Conservation (phyloP, 441 rosid species). For the Macaranga tanarius region DNA sequence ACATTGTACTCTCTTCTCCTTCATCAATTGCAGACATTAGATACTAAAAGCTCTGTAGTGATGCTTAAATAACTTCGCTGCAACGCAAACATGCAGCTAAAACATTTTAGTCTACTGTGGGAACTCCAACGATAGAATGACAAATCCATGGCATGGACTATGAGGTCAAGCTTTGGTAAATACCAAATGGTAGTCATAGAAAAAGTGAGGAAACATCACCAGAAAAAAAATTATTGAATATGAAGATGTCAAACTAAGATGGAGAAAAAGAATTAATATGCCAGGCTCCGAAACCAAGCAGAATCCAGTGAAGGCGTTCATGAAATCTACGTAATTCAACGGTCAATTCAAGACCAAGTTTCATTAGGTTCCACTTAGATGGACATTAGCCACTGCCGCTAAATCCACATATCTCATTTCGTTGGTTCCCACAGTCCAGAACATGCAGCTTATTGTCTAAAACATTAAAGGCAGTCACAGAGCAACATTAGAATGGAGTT, state of each 20-base stretch:
- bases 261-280: too few species aligned
- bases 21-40: background rate
- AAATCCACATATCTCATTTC: background rate
- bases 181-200: too few species aligned
- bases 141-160: too few species aligned
- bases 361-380: background rate
- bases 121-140: too few species aligned
- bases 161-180: too few species aligned
- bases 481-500: background rate
- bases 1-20: background rate
- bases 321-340: background rate
- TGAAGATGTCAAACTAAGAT: background rate
- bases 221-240: background rate
- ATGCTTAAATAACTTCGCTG: too few species aligned
- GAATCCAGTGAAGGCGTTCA: background rate
- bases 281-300: background rate
- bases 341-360: background rate
- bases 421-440: background rate
- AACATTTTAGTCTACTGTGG: background rate
- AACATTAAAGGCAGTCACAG: too few species aligned
- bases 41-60: background rate
- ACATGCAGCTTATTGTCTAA: background rate
- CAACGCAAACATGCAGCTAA: background rate
- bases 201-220: background rate
- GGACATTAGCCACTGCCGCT: background rate